Base-by-base conservation (phyloP, 1,284 basidiomycete genomes). In the Ganoderma leucocontextum region DNA sequence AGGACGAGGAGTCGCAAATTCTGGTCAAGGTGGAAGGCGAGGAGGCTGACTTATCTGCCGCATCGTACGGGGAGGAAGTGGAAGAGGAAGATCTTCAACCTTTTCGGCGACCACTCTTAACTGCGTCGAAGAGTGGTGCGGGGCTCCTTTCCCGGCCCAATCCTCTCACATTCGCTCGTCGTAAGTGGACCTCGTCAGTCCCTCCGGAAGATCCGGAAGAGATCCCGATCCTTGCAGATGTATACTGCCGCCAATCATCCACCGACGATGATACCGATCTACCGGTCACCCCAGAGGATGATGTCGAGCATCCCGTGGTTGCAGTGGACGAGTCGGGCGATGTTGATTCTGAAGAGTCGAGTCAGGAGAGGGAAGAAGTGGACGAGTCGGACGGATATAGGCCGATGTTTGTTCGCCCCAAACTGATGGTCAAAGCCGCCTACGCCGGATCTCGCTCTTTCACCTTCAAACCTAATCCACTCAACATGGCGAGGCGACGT, bases 401-500 rank as follows among this genome's bases (percentile, higher is more conserved):
- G 58, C 60, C 44, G 10, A 64, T 85, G 84, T 71, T 74, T 63
- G 74, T 63, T 71, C 71, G 64, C 72, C 76, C 76, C 69, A 72
- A 72, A 69, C 60, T 73, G 35, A 55, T 69, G 61, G 60, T 70
- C 44, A 66, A 72, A 61, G 59, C 69, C 25, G 52, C 70, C 36
- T 70, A 73, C 68, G 60, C 76, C 55, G 70, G 73, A 36, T 64
- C 73, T 42, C 68, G 73, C 36, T 65, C 73, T 39, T 66, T 78
- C 80, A 72, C 82, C 38, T 82, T 83, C 76, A 85, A 83, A 69
- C 87, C 87, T 29, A 84, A 84, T 55, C 86, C 87, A 17, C 80
- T 84, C 79, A 86, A 84, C 74, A 83, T 86, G 70, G 86, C 87
- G 13, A 82, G 81, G 68, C 83, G 85, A 63, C 83, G 86, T 55